These are phyloP conservation scores for Sugiyamaella pinicola DNA, from an alignment of 1,139 yeast genomes.

Conservation along the genomic window DNA sequence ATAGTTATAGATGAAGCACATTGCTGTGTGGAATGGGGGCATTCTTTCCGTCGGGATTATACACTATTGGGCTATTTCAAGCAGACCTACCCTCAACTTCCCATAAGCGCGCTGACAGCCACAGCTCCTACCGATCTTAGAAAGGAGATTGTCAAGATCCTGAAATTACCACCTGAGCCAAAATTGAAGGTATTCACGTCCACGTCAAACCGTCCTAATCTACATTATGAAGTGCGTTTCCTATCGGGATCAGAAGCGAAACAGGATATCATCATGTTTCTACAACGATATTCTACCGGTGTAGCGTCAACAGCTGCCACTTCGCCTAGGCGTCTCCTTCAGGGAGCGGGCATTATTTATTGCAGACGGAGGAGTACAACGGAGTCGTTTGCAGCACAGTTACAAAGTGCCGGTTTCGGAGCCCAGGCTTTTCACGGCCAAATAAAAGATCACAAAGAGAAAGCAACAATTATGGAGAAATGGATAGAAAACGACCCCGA, in stretches of 20 bases:
- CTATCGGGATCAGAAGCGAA: conserved; percentile 49
- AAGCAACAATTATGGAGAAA: conserved; percentile 59
- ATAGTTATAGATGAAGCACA: conserved; percentile 91
- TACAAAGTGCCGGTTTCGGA: conserved; percentile 58
- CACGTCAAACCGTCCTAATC: conserved; percentile 70
- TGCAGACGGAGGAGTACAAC: conserved; percentile 85
- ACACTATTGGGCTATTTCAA: conserved; percentile 71
- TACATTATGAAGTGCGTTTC: conserved; percentile 70
- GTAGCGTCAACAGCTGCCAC: conserved; percentile 12
- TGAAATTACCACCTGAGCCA: conserved; percentile 29
- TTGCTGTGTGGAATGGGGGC: conserved; percentile 93
- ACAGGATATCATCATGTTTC: conserved; percentile 55
- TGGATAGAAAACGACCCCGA: conserved; percentile 55
- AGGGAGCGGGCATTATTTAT: conserved; percentile 72
- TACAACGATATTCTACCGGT: conserved; percentile 50
- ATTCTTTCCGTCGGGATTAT: conserved; percentile 85
- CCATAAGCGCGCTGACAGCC: conserved; percentile 86
- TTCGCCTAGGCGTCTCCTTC: not conserved
- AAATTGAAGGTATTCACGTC: conserved; percentile 28
- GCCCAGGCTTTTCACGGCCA: conserved; percentile 86
- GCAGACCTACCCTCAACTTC: conserved; percentile 66
- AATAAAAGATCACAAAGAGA: conserved; percentile 52
- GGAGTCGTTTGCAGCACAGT: conserved; percentile 66
- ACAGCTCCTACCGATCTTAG: conserved; percentile 54
- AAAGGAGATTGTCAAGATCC: conserved; percentile 30